Evolutionary conservation across 805 yeast genomes (phyloP).

Genomic region (Saturnispora galanensis): DNA sequence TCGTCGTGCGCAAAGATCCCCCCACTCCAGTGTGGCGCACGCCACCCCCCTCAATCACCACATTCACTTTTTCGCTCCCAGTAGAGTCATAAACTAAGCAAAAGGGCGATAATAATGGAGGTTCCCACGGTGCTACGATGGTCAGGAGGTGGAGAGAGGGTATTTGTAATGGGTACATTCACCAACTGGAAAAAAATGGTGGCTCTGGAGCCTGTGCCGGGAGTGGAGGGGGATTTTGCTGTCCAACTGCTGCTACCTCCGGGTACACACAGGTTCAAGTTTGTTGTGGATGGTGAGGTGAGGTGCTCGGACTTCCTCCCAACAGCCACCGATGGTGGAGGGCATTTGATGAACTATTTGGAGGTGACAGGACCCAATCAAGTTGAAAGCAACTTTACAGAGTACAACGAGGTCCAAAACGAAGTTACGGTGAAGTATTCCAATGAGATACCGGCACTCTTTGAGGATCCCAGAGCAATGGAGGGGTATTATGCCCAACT

Average conservation of each 20-base stretch:
- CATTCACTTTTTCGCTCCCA: no score
- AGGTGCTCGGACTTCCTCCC: constrained; percentile 81
- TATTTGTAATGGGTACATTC: constrained; percentile 93
- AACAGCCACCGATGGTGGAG: constrained; percentile 97
- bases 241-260: constrained; percentile 73
- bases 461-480: constrained; percentile 80
- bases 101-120: not conserved
- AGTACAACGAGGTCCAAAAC: constrained; percentile 49
- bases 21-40: no score
- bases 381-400: constrained; percentile 52
- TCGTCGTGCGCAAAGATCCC: no score
- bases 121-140: constrained; percentile 67
- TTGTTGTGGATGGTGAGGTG: constrained; percentile 88
- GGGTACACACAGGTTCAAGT: constrained; percentile 89
- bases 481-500: constrained; percentile 73
- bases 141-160: constrained; percentile 95
- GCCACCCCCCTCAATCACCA: no score
- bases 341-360: constrained; percentile 86
- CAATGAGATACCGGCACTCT: constrained; percentile 65
- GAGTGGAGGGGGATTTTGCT: constrained; percentile 42
- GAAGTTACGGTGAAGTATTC: constrained; percentile 7
- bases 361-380: constrained; percentile 41
- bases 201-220: constrained; percentile 52
- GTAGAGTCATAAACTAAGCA: not conserved
- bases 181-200: constrained; percentile 99